Conservation (phyloP, 768 basidiomycete genomes). For the Leucocoprinus sp. region DNA sequence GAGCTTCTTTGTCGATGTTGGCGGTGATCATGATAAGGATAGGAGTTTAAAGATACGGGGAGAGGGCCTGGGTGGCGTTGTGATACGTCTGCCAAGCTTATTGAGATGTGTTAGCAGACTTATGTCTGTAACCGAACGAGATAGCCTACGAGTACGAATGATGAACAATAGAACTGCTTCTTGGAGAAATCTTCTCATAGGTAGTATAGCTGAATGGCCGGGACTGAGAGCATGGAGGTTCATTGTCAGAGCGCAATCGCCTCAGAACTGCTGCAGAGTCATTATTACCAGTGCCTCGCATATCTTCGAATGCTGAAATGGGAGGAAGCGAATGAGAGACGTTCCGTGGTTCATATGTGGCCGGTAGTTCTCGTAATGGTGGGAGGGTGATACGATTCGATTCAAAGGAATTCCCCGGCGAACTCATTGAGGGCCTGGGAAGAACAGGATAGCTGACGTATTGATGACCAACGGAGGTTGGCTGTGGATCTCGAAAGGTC, state of each 20-base stretch:
- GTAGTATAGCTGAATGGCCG: constrained; percentile 19
- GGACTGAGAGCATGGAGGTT: constrained; percentile 15
- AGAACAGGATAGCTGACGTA: constrained; percentile 15
- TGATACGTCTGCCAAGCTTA: constrained; percentile 19
- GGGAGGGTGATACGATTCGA: constrained; percentile 31
- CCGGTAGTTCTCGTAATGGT: constrained; percentile 29
- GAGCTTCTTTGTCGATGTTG: constrained; percentile 2
- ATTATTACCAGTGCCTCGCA: constrained; percentile 40
- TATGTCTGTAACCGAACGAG: not conserved
- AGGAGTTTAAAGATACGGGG: constrained; percentile 22
- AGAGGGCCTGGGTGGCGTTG: constrained; percentile 15
- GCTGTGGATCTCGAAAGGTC: not conserved
- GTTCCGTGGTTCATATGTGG: constrained; percentile 19
- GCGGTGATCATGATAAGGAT: constrained; percentile 17
- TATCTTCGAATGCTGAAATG: constrained; percentile 60
- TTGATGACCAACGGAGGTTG: constrained; percentile 9
- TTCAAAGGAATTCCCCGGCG: constrained; percentile 24
- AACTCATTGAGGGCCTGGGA: constrained; percentile 18
- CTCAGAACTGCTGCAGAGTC: constrained; percentile 63
- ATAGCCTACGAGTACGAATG: constrained; percentile 22
- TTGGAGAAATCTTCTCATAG: constrained; percentile 23
- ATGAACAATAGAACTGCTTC: constrained; percentile 36
- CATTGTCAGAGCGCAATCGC: constrained; percentile 52
- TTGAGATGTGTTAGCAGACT: constrained; percentile 11
- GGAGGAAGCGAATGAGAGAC: constrained; percentile 54